These are phyloP conservation scores for Phytophthora multivora DNA, from an alignment of 352 stramenopile species.

Conservation along the genomic window DNA sequence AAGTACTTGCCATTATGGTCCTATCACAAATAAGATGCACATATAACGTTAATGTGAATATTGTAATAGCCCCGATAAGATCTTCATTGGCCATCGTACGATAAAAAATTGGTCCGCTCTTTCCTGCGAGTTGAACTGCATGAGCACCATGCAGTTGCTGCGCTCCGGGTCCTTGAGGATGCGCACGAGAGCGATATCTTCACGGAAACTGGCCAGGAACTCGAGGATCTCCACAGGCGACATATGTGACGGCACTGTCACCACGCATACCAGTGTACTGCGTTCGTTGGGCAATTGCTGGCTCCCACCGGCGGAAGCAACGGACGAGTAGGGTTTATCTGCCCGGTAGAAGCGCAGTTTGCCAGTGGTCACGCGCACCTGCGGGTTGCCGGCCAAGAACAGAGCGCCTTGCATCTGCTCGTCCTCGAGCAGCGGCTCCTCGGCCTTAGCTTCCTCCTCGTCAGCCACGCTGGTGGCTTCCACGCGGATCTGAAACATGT, in stretches of 20 bases:
- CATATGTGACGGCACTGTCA: slow-evolving; percentile 87
- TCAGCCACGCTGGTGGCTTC: slow-evolving; percentile 49
- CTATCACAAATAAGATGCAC: slow-evolving; percentile 29
- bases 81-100: slow-evolving; percentile 19
- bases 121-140: slow-evolving; percentile 83
- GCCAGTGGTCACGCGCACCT: slow-evolving; percentile 75
- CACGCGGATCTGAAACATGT: slow-evolving; percentile 89
- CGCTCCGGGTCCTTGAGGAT: slow-evolving; percentile 83
- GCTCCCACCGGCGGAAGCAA: slow-evolving; percentile 6
- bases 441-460: slow-evolving; percentile 47
- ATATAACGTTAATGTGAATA: slow-evolving; percentile 2
- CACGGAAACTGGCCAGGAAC: slow-evolving; percentile 76
- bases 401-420: slow-evolving; percentile 37
- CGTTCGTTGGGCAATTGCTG: slow-evolving; percentile 66
- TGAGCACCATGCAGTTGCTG: slow-evolving; percentile 86
- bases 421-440: slow-evolving; percentile 24
- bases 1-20: slow-evolving; percentile 91
- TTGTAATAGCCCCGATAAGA: not conserved
- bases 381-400: slow-evolving; percentile 82
- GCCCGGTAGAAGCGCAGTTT: slow-evolving; percentile 85
- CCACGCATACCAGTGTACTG: slow-evolving; percentile 80
- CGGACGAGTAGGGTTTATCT: slow-evolving; percentile 52
- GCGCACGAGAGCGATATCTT: slow-evolving; percentile 76
- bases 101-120: slow-evolving; percentile 84
- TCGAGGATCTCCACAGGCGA: slow-evolving; percentile 85